Percentiles rank a stretch among this genome's conserved stretches.
These are phyloP conservation scores for Aspergillus taichungensis DNA, from an alignment of 495 filamentous ascomycete genomes.

Conservation along the genomic window DNA sequence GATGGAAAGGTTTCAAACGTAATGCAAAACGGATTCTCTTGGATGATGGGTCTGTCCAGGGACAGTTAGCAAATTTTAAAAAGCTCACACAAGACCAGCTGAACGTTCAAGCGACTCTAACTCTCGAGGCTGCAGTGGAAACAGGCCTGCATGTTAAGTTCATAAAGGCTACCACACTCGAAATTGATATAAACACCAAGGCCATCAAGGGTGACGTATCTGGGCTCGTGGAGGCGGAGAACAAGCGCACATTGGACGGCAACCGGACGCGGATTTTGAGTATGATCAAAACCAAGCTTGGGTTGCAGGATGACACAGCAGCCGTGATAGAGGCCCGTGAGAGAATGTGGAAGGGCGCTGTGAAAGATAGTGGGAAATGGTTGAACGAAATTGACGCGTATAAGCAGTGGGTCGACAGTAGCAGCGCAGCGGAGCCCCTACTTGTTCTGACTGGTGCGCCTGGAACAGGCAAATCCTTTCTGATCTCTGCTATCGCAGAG, in stretches of 20 bases:
- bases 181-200: conserved; percentile 6
- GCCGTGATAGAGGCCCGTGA: conserved; percentile 4
- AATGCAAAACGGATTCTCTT: conserved; percentile 3
- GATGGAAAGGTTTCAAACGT: conserved; percentile 13
- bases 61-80: conserved; percentile 6
- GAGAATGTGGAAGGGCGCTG: conserved; percentile 8
- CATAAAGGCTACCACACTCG: conserved; percentile 4
- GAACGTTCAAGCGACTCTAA: conserved; percentile 7
- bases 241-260: conserved; percentile 4
- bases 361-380: conserved; percentile 10
- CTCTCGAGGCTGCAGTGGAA: conserved; percentile 8
- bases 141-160: conserved; percentile 3
- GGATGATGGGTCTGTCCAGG: conserved; percentile 7
- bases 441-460: conserved; percentile 13
- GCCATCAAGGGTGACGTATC: conserved; percentile 8
- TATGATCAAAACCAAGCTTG: conserved; percentile 4
- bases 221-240: conserved; percentile 5
- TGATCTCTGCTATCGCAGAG: conserved; percentile 11
- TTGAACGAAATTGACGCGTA: conserved; percentile 5
- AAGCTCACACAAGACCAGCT: conserved; percentile 6
- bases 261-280: conserved; percentile 2
- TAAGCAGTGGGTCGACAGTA: conserved; percentile 5
- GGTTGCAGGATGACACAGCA: conserved; percentile 1
- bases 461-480: conserved; percentile 13
- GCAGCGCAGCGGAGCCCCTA: conserved; percentile 4